Evolutionary conservation across 1,284 basidiomycete genomes (phyloP).

Genomic region (Dichomitus squalens): DNA sequence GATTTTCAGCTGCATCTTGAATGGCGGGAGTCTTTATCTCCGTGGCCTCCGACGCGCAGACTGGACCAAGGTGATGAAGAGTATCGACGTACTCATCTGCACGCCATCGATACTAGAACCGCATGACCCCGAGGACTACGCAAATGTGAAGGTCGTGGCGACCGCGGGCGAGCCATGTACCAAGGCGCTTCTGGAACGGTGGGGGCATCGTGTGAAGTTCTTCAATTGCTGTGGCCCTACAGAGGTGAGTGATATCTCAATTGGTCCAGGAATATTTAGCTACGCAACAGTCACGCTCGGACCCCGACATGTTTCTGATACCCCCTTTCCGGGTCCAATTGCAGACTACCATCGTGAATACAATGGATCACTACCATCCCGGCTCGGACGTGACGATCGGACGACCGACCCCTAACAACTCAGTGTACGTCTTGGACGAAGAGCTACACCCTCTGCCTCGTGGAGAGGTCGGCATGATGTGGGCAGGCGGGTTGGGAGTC

Average conservation of each 20-base stretch:
- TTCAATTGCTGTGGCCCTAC: slow-evolving; percentile 49
- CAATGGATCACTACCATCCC: slow-evolving; percentile 47
- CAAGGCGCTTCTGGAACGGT: slow-evolving; percentile 50
- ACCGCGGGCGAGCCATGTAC: slow-evolving; percentile 59
- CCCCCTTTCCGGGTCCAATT: too few relatives aligned
- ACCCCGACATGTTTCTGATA: too few relatives aligned
- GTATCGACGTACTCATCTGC: slow-evolving; percentile 52
- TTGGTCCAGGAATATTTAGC: too few relatives aligned
- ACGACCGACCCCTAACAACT: slow-evolving; percentile 54
- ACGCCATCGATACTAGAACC: slow-evolving; percentile 54
- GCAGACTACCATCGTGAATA: slow-evolving; percentile 51
- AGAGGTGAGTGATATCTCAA: slow-evolving; percentile 31
- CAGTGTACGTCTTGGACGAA: slow-evolving; percentile 52
- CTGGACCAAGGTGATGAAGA: slow-evolving; percentile 52
- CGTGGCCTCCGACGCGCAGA: slow-evolving; percentile 50
- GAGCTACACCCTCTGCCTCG: slow-evolving; percentile 47
- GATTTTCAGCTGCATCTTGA: slow-evolving; percentile 50
- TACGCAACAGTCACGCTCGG: too few relatives aligned
- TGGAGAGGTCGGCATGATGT: slow-evolving; percentile 52
- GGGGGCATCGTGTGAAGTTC: slow-evolving; percentile 40
- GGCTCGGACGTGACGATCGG: slow-evolving; percentile 47
- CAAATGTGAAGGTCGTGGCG: slow-evolving; percentile 51
- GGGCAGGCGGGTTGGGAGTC: slow-evolving; percentile 54
- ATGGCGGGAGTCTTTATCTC: slow-evolving; percentile 52
- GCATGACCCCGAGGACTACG: slow-evolving; percentile 52